phyloP scores from a whole-genome alignment of 805 yeast genomes.

The Sugiyamaella marilandica region DNA sequence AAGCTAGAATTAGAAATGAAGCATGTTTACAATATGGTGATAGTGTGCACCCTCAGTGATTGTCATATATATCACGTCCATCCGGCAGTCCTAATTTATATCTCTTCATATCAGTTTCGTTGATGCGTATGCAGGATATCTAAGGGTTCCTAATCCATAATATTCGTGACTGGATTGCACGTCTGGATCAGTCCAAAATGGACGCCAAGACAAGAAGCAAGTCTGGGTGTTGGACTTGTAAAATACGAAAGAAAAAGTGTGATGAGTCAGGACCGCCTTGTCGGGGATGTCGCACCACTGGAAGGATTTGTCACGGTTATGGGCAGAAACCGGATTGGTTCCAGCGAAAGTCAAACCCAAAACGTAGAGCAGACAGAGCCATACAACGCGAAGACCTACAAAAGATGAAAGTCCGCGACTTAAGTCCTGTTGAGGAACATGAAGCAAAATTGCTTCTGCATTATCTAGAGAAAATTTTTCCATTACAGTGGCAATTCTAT shows the following conservation, averaged over 20 bases:
- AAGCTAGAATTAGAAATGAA: too few species aligned
- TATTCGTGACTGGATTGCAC: too few species aligned
- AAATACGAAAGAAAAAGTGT: constrained; percentile 13
- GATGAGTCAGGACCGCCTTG: constrained; percentile 13
- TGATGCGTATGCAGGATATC: too few species aligned
- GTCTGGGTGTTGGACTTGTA: constrained; percentile 15
- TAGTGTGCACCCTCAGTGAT: too few species aligned
- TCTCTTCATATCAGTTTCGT: too few species aligned
- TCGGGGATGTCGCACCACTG: constrained; percentile 5
- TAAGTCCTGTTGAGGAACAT: not conserved
- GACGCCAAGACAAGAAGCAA: not conserved
- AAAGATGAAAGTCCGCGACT: too few species aligned
- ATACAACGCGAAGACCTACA: too few species aligned
- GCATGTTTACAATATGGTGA: too few species aligned
- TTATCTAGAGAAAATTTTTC: constrained; percentile 9
- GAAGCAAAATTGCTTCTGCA: constrained; percentile 9
- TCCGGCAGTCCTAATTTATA: too few species aligned
- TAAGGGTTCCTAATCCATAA: too few species aligned
- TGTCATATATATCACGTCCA: too few species aligned
- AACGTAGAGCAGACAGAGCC: not conserved
- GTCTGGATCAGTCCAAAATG: too few species aligned
- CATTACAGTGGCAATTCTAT: constrained; percentile 14
- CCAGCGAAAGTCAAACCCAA: constrained; percentile 10
- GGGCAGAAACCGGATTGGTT: constrained; percentile 14
- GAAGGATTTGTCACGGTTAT: constrained; percentile 9